phyloP scores from a whole-genome alignment of 2,329 filamentous ascomycete genomes.

The Fusarium euwallaceae region DNA sequence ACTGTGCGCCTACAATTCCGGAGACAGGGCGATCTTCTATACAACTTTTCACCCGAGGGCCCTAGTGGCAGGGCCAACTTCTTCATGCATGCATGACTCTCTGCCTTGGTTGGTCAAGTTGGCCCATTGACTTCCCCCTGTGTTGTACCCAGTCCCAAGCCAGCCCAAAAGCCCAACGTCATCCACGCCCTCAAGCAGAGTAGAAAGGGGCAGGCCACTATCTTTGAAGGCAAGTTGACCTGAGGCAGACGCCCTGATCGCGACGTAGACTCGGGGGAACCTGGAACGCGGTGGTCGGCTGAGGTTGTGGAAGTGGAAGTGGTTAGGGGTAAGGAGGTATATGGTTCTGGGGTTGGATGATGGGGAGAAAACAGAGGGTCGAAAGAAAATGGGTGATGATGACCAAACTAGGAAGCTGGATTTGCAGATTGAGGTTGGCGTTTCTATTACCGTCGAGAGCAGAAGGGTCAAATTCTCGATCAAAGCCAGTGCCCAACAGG shows the following conservation, averaged over 20 bases:
- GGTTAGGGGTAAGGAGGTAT: background rate
- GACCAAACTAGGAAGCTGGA: background rate
- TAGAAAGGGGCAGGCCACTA: no score
- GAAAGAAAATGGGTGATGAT: background rate
- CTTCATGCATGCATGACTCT: background rate
- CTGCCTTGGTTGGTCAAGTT: background rate
- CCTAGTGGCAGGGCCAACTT: background rate
- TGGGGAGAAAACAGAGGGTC: background rate
- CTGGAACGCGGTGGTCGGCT: background rate
- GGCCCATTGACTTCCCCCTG: background rate
- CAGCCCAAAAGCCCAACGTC: background rate
- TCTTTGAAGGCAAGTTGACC: background rate
- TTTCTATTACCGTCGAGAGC: background rate
- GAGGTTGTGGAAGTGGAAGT: background rate
- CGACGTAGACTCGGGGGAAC: background rate
- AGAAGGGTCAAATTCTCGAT: background rate
- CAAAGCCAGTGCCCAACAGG: background rate
- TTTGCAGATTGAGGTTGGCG: background rate
- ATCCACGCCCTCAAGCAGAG: background rate
- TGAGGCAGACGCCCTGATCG: background rate
- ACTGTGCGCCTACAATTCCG: no score
- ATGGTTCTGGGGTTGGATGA: background rate
- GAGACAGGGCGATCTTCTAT: background rate
- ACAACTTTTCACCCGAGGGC: background rate
- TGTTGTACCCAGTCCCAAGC: background rate